Evolutionary conservation across 2,329 filamentous ascomycete species (phyloP).

Genomic region (Aureobasidium sp.): DNA sequence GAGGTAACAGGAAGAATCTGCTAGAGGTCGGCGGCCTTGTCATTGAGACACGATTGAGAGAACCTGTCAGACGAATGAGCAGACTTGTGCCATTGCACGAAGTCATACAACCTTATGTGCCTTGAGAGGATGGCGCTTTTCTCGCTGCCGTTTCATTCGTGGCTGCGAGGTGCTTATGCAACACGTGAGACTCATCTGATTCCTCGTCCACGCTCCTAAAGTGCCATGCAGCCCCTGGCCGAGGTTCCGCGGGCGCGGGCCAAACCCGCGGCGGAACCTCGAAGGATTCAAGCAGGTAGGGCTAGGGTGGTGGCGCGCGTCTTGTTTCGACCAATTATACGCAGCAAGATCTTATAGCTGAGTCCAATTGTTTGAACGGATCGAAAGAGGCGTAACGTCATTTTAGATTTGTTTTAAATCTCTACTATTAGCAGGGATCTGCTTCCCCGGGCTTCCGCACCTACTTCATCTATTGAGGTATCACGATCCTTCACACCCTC

Average conservation of each 20-base stretch:
- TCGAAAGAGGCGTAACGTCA: background rate
- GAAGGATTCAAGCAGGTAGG: background rate
- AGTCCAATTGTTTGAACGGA: background rate
- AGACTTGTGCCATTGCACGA: background rate
- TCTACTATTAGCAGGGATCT: background rate
- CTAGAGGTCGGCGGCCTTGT: background rate
- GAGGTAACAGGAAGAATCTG: too few relatives aligned
- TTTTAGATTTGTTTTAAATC: background rate
- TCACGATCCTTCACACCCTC: background rate
- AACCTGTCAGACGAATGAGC: background rate
- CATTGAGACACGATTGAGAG: background rate
- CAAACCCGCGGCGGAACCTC: too few relatives aligned
- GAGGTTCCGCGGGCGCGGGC: too few relatives aligned
- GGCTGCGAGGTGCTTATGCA: background rate
- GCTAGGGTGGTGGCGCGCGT: background rate
- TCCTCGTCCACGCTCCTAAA: background rate
- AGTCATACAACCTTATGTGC: background rate
- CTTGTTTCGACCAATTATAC: background rate
- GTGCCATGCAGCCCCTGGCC: background rate
- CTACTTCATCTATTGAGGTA: background rate
- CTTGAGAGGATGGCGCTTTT: background rate
- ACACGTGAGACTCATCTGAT: background rate
- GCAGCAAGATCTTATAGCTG: background rate
- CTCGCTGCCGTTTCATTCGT: background rate
- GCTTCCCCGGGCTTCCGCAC: background rate